Conservation (phyloP, 2,329 filamentous ascomycete genomes). For the Colletotrichum eleusines region DNA sequence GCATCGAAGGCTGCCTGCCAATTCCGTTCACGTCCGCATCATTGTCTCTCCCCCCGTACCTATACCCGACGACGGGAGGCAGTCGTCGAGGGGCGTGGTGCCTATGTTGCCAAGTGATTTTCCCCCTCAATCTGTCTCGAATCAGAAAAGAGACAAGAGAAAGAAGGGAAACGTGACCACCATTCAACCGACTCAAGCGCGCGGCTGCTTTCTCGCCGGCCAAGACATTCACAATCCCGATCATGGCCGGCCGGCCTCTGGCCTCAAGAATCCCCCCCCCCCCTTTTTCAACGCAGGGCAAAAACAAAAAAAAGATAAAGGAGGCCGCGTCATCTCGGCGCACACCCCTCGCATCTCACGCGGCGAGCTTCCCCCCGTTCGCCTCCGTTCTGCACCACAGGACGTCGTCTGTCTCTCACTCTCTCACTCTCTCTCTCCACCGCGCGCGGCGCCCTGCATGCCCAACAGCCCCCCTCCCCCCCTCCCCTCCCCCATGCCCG, state of each 20-base stretch:
- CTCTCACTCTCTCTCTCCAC: slow-evolving; percentile 25
- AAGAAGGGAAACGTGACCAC: neutral
- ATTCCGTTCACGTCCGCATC: neutral
- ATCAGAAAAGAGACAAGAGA: neutral
- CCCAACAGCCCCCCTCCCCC: neutral
- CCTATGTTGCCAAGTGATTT: neutral
- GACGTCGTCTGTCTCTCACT: no score
- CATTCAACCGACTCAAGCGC: slow-evolving; percentile 27
- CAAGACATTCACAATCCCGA: slow-evolving; percentile 10
- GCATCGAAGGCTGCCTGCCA: neutral
- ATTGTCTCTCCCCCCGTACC: slow-evolving; percentile 1
- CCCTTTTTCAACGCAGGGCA: neutral
- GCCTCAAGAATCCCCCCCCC: neutral
- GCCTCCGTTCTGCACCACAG: neutral
- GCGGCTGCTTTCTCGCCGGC: slow-evolving; percentile 29
- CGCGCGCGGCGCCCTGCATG: slow-evolving; percentile 25
- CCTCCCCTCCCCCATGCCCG: slow-evolving; percentile 12
- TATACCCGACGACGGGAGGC: neutral
- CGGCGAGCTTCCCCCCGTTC: neutral
- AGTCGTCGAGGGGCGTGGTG: neutral
- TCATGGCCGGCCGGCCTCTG: neutral
- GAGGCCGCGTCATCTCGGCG: slow-evolving; percentile 34
- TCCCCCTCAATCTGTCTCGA: neutral
- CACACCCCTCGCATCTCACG: slow-evolving; percentile 3
- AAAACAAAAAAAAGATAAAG: neutral